Evolutionary conservation across 2,329 filamentous ascomycete species (phyloP).

Genomic region (Helicocarpus griseus): DNA sequence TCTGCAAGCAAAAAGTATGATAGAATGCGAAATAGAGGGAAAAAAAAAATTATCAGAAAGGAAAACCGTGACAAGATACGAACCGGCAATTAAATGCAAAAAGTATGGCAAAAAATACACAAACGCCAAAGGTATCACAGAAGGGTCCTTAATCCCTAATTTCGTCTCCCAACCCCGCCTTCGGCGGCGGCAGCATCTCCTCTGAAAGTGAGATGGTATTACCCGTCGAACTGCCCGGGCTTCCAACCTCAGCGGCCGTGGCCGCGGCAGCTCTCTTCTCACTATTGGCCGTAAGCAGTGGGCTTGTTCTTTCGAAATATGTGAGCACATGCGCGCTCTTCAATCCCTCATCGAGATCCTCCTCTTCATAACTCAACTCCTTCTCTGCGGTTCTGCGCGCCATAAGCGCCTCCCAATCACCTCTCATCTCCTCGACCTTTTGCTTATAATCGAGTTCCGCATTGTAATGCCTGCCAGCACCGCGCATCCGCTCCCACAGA

Average conservation of each 20-base stretch:
- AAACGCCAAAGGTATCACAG: background rate
- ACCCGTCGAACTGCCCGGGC: background rate
- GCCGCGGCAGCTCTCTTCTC: conserved; percentile 4
- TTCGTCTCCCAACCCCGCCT: background rate
- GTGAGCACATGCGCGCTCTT: conserved; percentile 41
- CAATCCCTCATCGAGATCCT: conserved; percentile 37
- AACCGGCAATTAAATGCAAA: background rate
- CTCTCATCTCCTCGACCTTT: conserved; percentile 74
- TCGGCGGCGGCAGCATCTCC: background rate
- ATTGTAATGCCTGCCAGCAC: conserved; percentile 73
- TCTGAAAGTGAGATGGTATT: background rate
- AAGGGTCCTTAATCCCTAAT: background rate
- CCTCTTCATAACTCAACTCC: conserved; percentile 28
- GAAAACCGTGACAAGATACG: background rate
- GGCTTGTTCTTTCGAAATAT: conserved; percentile 45
- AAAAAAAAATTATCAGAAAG: background rate
- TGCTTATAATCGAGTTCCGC: conserved; percentile 71
- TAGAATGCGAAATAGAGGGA: no score
- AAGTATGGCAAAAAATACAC: background rate
- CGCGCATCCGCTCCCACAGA: conserved; percentile 73
- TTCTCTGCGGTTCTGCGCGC: conserved; percentile 43
- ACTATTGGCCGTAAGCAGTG: conserved; percentile 8
- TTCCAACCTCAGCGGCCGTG: background rate
- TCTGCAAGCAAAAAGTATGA: no score
- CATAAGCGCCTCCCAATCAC: conserved; percentile 43